Evolutionary conservation across 306 rosid genomes (phyloP).

Genomic region (Cucumis hystrix): DNA sequence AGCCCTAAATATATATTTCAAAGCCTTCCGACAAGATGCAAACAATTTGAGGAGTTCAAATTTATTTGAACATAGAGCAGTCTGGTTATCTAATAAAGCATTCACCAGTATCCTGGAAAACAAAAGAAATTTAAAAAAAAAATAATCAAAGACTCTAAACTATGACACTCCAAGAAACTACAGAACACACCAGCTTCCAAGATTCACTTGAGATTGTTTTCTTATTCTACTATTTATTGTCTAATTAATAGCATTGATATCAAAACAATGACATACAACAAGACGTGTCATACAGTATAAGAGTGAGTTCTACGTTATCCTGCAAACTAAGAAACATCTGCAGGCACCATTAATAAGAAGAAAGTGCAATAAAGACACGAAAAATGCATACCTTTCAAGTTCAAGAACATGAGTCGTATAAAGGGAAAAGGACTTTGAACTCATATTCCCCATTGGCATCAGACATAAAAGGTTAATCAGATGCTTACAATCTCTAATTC

Average conservation of each 20-base stretch:
- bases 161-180: background rate
- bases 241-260: background rate
- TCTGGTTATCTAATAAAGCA: conserved; percentile 31
- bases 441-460: conserved; percentile 37
- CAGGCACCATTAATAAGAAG: background rate
- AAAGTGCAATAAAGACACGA: background rate
- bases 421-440: conserved; percentile 37
- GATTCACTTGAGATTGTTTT: background rate
- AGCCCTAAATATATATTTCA: conserved; percentile 33
- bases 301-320: background rate
- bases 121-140: background rate
- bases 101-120: conserved; percentile 63
- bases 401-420: conserved; percentile 46
- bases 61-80: conserved; percentile 14
- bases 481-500: conserved; percentile 39
- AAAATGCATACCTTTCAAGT: conserved; percentile 58
- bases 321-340: background rate
- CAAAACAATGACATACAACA: background rate
- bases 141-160: background rate
- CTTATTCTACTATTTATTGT: background rate
- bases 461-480: conserved; percentile 51
- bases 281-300: background rate
- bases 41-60: conserved; percentile 53
- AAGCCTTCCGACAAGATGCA: conserved; percentile 70
- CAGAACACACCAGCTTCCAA: conserved; percentile 6